Conservation (phyloP, 2,329 filamentous ascomycete genomes). For the Trichoderma breve region DNA sequence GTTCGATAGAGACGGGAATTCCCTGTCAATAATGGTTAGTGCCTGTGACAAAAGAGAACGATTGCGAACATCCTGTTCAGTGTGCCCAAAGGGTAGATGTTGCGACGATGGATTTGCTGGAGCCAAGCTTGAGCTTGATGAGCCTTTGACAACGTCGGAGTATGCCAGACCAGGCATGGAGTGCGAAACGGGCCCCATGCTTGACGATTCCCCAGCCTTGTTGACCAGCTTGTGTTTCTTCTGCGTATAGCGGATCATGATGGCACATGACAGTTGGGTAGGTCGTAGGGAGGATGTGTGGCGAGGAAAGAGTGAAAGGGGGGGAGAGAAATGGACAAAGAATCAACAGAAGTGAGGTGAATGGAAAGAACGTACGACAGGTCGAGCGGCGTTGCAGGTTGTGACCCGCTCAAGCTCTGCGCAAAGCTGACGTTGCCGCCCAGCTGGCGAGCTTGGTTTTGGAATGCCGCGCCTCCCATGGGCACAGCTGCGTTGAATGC, state of each 20-base stretch:
- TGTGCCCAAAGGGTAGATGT: not conserved
- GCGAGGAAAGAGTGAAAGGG: not conserved
- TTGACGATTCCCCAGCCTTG: constrained; percentile 18
- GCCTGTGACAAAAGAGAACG: not conserved
- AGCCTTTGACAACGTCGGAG: constrained; percentile 35
- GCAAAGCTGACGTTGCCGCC: constrained; percentile 63
- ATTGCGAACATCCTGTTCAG: not conserved
- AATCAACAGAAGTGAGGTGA: not conserved
- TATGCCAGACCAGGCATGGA: constrained; percentile 26
- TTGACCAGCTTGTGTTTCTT: constrained; percentile 22
- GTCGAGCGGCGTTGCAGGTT: constrained; percentile 61
- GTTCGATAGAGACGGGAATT: constrained; percentile 65
- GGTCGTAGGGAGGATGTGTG: not conserved
- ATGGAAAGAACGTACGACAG: constrained; percentile 56
- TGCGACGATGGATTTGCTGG: not conserved
- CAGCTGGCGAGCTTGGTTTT: constrained; percentile 53
- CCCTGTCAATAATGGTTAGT: constrained; percentile 40
- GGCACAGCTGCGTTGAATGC: constrained; percentile 61
- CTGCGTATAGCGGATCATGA: constrained; percentile 12
- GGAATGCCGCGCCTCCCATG: constrained; percentile 56
- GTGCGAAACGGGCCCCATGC: constrained; percentile 2
- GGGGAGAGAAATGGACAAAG: not conserved
- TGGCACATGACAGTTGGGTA: not conserved
- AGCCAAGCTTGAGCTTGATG: constrained; percentile 11
- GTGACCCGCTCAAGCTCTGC: constrained; percentile 62